Evolutionary conservation across 2,329 filamentous ascomycete species (phyloP).

Genomic region (Microcera coccophila): DNA sequence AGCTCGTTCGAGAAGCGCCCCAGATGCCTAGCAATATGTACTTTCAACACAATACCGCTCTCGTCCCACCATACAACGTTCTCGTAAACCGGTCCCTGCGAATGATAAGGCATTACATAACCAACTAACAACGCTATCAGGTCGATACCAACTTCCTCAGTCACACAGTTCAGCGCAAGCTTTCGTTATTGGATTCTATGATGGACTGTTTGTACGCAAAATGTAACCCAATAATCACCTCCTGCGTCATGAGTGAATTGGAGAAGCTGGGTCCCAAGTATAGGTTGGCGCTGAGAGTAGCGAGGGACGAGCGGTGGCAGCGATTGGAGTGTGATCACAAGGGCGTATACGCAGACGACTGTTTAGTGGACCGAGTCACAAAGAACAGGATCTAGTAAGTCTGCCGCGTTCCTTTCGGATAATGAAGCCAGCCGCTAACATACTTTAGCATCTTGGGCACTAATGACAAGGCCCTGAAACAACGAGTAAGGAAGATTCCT

Average conservation of each 20-base stretch:
- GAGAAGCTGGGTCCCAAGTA: constrained; percentile 90
- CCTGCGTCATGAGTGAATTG: constrained; percentile 73
- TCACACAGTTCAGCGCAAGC: constrained; percentile 86
- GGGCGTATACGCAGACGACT: constrained; percentile 79
- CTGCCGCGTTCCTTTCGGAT: too few relatives aligned
- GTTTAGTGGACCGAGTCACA: constrained; percentile 69
- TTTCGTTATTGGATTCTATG: constrained; percentile 80
- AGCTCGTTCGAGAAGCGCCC: constrained; percentile 72
- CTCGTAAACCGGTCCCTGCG: too few relatives aligned
- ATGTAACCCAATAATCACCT: constrained; percentile 81
- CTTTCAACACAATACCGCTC: constrained; percentile 82
- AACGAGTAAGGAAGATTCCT: constrained; percentile 69
- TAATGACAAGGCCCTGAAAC: constrained; percentile 75
- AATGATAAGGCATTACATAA: too few relatives aligned
- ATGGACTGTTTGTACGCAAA: constrained; percentile 95
- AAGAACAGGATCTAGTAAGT: constrained; percentile 76
- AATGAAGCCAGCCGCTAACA: too few relatives aligned
- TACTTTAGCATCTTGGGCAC: constrained; percentile 74
- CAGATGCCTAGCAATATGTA: constrained; percentile 81
- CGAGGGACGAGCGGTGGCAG: constrained; percentile 85
- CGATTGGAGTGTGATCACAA: constrained; percentile 86
- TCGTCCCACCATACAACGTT: constrained; percentile 69
- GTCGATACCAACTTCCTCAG: constrained; percentile 89
- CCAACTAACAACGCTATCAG: constrained; percentile 62
- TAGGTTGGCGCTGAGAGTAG: constrained; percentile 78